Conservation (phyloP, 495 filamentous ascomycete species). For the Coniosporium apollinis region DNA sequence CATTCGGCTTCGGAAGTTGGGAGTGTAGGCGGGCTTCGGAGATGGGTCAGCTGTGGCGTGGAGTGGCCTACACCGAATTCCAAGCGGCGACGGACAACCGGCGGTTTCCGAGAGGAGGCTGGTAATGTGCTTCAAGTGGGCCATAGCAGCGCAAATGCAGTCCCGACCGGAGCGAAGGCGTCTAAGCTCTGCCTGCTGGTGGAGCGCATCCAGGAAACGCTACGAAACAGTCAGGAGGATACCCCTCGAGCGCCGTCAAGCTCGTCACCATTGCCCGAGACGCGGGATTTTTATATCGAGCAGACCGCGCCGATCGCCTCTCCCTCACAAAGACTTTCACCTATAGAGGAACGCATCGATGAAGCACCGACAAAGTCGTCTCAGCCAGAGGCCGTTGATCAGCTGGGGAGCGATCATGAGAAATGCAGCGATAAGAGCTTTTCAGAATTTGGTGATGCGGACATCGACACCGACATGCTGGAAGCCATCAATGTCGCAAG, state of each 20-base stretch:
- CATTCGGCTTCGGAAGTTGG: constrained; percentile 15
- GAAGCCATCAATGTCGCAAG: no score
- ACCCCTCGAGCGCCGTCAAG: constrained; percentile 25
- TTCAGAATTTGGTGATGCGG: constrained; percentile 30
- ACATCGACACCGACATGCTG: constrained; percentile 38
- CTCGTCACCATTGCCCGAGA: constrained; percentile 38
- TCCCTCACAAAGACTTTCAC: constrained; percentile 25
- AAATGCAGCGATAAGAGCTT: neutral
- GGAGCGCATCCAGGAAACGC: constrained; percentile 48
- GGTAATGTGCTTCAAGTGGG: no score
- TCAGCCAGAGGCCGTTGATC: no score
- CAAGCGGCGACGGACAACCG: constrained; percentile 35
- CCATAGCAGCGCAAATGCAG: constrained; percentile 19
- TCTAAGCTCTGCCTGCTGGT: constrained; percentile 46
- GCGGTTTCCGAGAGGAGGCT: constrained; percentile 27
- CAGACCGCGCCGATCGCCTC: constrained; percentile 23
- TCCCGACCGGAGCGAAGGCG: constrained; percentile 27
- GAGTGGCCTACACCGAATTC: constrained; percentile 35
- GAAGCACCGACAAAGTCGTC: no score
- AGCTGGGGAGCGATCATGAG: neutral
- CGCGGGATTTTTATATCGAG: constrained; percentile 20
- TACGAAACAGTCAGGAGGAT: constrained; percentile 27
- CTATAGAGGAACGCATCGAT: neutral
- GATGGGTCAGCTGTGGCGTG: constrained; percentile 48
- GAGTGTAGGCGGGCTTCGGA: constrained; percentile 20